Base-by-base conservation (phyloP, 805 yeast species). In the Cyberlindnera petersonii region DNA sequence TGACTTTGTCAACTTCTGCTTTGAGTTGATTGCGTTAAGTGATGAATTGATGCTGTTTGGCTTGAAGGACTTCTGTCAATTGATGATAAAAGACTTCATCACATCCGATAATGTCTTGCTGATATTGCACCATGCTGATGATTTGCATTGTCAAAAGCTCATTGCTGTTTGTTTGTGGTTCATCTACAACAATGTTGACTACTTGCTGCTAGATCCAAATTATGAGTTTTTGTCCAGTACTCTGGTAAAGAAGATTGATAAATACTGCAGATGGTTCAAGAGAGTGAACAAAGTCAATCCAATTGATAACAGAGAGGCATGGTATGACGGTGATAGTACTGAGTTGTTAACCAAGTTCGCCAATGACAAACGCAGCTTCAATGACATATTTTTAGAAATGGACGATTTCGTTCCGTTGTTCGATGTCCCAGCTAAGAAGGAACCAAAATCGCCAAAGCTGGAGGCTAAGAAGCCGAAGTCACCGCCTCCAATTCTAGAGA, bases 81-180 rank as follows among this genome's bases (percentile, higher is more conserved):
- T 75, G 26, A 71, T 71, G 28, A 59, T 84, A 15, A 72, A 75
- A 40, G 80, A 75, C 43, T 73, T 74, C 31, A 71, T 82, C 15
- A 60, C 57, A 17, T 60, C 77, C 9, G 84, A 82, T 15, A 84
- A 83, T 50, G 86, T 82, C 1, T 61, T 76, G 10, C 42, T 69
- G 0, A 53, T 87, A 11, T 52, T 85, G 11, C 61, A 69, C 10
- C 79, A 79, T 50, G 71, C 94, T 0, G 69, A 69, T 32, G 50
- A 61, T 15, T 61, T 71, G 33, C 59, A 70, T 16, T 83, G 87
- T 6, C 56, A 60, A 10, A 74, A 79, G 47, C 58, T 88, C 26
- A 67, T 77, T 43, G 67, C 69, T 35, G 72, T 75, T 38, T 76
- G 95, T 53, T 63, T 80, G 19, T 79, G 86, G 80, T 83, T 74